Evolutionary conservation across 169 alveolate genomes (phyloP).

Genomic region (Amoebophrya sp.): DNA sequence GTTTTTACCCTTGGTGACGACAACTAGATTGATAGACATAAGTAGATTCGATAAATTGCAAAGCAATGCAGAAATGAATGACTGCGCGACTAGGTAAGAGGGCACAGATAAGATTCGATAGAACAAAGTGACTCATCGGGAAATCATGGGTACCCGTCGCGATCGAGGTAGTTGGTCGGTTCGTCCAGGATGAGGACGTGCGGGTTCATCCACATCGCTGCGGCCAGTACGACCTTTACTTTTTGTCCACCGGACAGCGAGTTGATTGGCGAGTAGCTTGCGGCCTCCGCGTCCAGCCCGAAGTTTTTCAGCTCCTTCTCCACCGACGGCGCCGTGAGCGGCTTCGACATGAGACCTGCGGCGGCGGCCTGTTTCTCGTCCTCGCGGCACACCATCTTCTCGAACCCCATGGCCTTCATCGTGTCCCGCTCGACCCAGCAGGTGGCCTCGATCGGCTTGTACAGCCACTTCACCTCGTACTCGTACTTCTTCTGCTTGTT

Average conservation of each 20-base stretch:
- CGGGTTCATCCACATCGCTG: slow-evolving; percentile 34
- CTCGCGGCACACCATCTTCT: slow-evolving; percentile 19
- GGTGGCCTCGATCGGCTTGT: slow-evolving; percentile 8
- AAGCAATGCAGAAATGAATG: too few relatives aligned
- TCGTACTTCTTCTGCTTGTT: slow-evolving; percentile 33
- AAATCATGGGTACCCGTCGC: slow-evolving; percentile 21
- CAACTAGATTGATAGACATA: too few relatives aligned
- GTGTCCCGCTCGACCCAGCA: slow-evolving; percentile 5
- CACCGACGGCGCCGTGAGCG: slow-evolving; percentile 32
- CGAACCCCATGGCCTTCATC: not conserved
- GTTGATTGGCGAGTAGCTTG: slow-evolving; percentile 25
- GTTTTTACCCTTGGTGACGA: too few relatives aligned
- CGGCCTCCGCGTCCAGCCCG: slow-evolving; percentile 36
- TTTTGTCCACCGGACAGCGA: slow-evolving; percentile 18
- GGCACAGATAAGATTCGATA: too few relatives aligned
- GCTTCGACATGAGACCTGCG: slow-evolving; percentile 34
- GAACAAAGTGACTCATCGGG: too few relatives aligned
- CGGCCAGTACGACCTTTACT: slow-evolving; percentile 36
- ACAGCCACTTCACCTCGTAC: slow-evolving; percentile 20
- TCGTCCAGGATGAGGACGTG: slow-evolving; percentile 35
- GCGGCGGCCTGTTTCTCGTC: slow-evolving; percentile 37
- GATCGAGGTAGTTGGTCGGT: slow-evolving; percentile 38
- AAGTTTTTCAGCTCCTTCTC: slow-evolving; percentile 36
- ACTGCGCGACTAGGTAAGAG: too few relatives aligned
- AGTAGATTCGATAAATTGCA: too few relatives aligned